Percentiles rank a stretch among this genome's conserved stretches.
phyloP scores from a whole-genome alignment of 73 alveolate genomes.

The Durusdinium trenchii region DNA sequence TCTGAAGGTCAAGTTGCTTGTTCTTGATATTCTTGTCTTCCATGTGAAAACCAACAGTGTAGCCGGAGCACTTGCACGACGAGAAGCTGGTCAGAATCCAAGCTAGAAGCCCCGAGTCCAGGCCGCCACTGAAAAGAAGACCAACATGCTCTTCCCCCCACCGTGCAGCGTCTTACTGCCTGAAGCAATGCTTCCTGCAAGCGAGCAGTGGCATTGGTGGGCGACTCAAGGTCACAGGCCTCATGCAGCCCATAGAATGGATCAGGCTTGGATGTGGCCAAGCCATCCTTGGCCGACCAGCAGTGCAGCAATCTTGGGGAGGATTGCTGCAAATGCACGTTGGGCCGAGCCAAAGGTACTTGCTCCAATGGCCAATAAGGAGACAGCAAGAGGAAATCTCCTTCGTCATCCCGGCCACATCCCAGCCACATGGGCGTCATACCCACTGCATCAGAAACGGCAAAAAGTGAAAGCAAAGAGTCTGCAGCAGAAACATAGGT shows the following conservation, averaged over 20 bases:
- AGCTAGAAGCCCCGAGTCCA: constrained; percentile 66
- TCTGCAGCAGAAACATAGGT: background rate
- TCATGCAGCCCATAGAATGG: constrained; percentile 47
- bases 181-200: constrained; percentile 37
- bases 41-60: constrained; percentile 78
- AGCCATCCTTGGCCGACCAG: background rate
- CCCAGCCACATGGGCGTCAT: constrained; percentile 42
- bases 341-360: background rate
- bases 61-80: constrained; percentile 60
- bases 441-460: constrained; percentile 55
- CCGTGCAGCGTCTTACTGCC: constrained; percentile 51
- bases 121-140: constrained; percentile 61
- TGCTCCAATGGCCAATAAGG: constrained; percentile 5
- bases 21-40: constrained; percentile 66
- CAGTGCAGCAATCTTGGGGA: constrained; percentile 55
- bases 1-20: constrained; percentile 12
- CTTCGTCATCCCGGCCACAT: no score
- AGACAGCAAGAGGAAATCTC: background rate
- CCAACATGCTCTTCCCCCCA: constrained; percentile 68
- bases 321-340: constrained; percentile 6
- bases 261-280: constrained; percentile 23
- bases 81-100: background rate
- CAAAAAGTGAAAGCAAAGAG: background rate
- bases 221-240: background rate
- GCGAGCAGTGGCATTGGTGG: background rate